These are phyloP conservation scores for Penicillium salamii DNA, from an alignment of 495 filamentous ascomycete species.

Conservation along the genomic window DNA sequence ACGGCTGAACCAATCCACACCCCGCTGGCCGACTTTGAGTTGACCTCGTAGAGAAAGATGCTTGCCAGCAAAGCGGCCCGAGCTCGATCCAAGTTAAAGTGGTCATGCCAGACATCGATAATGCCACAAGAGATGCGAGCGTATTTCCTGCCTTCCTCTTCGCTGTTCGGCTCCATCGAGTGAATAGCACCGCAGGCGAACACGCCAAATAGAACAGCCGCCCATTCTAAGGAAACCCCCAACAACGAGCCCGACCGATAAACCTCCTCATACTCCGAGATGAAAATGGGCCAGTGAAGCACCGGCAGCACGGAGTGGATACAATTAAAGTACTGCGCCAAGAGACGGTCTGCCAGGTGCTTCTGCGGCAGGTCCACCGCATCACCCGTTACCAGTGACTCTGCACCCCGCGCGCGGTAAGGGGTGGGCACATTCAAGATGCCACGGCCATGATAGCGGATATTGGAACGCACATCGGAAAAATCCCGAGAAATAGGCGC, in stretches of 20 bases:
- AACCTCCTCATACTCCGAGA: constrained; percentile 68
- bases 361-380: constrained; percentile 69
- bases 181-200: constrained; percentile 82
- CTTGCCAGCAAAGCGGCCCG: constrained; percentile 69
- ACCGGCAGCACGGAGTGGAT: constrained; percentile 80
- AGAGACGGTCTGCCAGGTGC: constrained; percentile 65
- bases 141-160: constrained; percentile 65
- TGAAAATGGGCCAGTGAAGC: constrained; percentile 85
- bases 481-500: constrained; percentile 64
- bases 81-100: constrained; percentile 76
- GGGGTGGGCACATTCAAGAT: constrained; percentile 79
- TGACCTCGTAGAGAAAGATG: constrained; percentile 81
- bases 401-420: constrained; percentile 56
- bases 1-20: constrained; percentile 85
- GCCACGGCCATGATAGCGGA: constrained; percentile 71
- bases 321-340: constrained; percentile 70
- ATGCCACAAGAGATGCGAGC: constrained; percentile 66
- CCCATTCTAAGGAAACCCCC: constrained; percentile 67
- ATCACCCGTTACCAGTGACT: constrained; percentile 50
- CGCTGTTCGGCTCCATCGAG: constrained; percentile 55
- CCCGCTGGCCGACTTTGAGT: constrained; percentile 86
- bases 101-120: constrained; percentile 81
- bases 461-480: constrained; percentile 65
- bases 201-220: constrained; percentile 78
- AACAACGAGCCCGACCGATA: constrained; percentile 67